These are phyloP conservation scores for Phialophora chinensis DNA, from an alignment of 2,329 filamentous ascomycete species.

Conservation along the genomic window DNA sequence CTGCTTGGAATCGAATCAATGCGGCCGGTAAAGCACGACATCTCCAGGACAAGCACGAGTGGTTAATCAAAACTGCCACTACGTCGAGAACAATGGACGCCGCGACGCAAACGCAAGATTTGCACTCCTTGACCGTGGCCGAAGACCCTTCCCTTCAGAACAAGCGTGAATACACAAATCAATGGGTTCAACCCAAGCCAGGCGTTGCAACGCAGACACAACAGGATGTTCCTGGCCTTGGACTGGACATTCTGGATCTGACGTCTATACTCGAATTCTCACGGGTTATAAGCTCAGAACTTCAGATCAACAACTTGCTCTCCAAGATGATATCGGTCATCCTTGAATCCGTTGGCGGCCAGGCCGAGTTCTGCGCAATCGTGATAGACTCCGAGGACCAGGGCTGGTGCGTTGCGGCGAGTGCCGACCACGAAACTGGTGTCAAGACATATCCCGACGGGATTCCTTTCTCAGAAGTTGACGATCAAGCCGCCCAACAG, in stretches of 20 bases:
- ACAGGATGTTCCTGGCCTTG: conserved; percentile 41
- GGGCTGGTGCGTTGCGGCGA: conserved; percentile 67
- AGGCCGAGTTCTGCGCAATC: conserved; percentile 64
- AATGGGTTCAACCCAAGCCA: conserved; percentile 38
- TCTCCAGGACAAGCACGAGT: conserved; percentile 64
- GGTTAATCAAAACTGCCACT: conserved; percentile 62
- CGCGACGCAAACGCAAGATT: conserved; percentile 62
- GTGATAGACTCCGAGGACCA: conserved; percentile 65
- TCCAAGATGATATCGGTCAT: conserved; percentile 70
- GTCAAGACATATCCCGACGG: conserved; percentile 61
- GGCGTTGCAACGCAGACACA: conserved; percentile 21
- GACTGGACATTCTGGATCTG: conserved; percentile 67
- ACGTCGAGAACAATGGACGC: conserved; percentile 60
- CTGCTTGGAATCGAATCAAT: conserved; percentile 64
- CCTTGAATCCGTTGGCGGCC: conserved; percentile 64
- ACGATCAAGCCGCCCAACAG: conserved; percentile 65
- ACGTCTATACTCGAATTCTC: conserved; percentile 69
- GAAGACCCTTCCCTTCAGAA: conserved; percentile 45
- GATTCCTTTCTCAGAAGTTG: conserved; percentile 62
- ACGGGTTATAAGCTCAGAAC: conserved; percentile 68
- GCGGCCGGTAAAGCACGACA: conserved; percentile 65
- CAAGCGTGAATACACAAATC: conserved; percentile 39
- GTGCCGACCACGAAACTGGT: conserved; percentile 62
- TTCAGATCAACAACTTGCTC: conserved; percentile 67
- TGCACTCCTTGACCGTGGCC: conserved; percentile 37